phyloP scores from a whole-genome alignment of 108 stramenopile genomes.

The Craspedostauros australis region DNA sequence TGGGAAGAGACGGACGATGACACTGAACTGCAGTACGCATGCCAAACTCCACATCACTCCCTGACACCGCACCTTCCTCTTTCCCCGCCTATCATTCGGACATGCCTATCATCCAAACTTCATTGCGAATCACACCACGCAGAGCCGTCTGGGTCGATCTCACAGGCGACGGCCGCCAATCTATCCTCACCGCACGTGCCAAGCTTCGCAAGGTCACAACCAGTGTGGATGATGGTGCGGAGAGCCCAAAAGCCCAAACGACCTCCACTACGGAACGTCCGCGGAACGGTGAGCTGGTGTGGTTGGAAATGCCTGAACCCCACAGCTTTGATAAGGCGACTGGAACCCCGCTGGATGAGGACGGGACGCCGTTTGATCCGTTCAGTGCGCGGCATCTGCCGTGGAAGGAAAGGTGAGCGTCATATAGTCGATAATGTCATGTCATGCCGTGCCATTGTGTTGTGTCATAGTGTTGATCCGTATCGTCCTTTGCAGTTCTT shows the following conservation, averaged over 20 bases:
- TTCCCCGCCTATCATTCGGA: too few relatives aligned
- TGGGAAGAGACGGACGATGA: too few relatives aligned
- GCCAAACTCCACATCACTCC: too few relatives aligned
- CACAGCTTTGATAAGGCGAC: conserved; percentile 50
- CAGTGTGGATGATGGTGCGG: too few relatives aligned
- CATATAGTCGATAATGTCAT: too few relatives aligned
- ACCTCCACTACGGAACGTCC: conserved; percentile 23
- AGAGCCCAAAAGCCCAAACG: neutral
- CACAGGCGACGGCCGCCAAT: conserved; percentile 84
- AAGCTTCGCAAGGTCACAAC: conserved; percentile 29
- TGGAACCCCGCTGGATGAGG: conserved; percentile 67
- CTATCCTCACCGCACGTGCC: conserved; percentile 87
- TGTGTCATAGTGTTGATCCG: too few relatives aligned
- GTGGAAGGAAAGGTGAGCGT: conserved; percentile 62
- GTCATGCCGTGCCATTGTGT: too few relatives aligned
- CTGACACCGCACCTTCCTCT: too few relatives aligned
- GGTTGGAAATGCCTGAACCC: conserved; percentile 80
- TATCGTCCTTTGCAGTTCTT: too few relatives aligned
- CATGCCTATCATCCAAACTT: too few relatives aligned
- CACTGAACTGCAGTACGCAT: too few relatives aligned
- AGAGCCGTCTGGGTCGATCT: conserved; percentile 86
- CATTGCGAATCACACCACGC: conserved; percentile 6
- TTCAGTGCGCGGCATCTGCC: conserved; percentile 63
- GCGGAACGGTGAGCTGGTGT: conserved; percentile 67
- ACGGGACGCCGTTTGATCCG: conserved; percentile 80